phyloP scores from a whole-genome alignment of 345 rosid genomes.

The Aegle marmelos region DNA sequence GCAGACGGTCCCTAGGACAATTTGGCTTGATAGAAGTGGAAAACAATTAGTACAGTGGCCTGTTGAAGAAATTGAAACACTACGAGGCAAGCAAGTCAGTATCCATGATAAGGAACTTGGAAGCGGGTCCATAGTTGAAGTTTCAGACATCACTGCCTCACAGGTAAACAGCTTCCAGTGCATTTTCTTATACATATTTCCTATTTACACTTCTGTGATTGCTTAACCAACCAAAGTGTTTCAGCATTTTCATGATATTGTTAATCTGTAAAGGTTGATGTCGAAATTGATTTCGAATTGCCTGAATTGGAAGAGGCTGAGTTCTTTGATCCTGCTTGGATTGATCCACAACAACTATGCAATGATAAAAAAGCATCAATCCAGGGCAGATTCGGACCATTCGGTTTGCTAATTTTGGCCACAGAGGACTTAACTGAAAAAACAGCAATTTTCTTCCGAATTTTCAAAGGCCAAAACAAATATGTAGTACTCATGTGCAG shows the following conservation, averaged over 20 bases:
- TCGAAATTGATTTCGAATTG: slow-evolving; percentile 48
- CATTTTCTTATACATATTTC: background rate
- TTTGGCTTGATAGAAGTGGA: slow-evolving; percentile 52
- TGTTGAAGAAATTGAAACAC: slow-evolving; percentile 48
- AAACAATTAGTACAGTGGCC: slow-evolving; percentile 68
- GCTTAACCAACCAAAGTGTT: background rate
- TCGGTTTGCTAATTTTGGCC: slow-evolving; percentile 60
- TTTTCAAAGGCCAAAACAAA: slow-evolving; percentile 34
- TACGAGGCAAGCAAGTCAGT: slow-evolving; percentile 33
- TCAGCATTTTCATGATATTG: background rate
- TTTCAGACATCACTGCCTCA: slow-evolving; percentile 46
- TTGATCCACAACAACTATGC: slow-evolving; percentile 44
- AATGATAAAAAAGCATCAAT: slow-evolving; percentile 29
- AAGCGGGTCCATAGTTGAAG: slow-evolving; percentile 37
- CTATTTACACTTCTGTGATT: too few relatives aligned
- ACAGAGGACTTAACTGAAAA: slow-evolving; percentile 48
- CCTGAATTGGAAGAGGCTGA: slow-evolving; percentile 32
- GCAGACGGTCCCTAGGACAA: slow-evolving; percentile 57
- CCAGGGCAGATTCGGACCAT: slow-evolving; percentile 52
- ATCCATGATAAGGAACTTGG: slow-evolving; percentile 20
- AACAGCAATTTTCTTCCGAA: slow-evolving; percentile 59
- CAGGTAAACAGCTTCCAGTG: slow-evolving; percentile 25
- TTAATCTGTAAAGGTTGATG: slow-evolving; percentile 42
- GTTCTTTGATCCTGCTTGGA: slow-evolving; percentile 21
- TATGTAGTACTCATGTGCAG: slow-evolving; percentile 55